Evolutionary conservation across 2,329 filamentous ascomycete species (phyloP).

Genomic region (Pezicula radicicola): DNA sequence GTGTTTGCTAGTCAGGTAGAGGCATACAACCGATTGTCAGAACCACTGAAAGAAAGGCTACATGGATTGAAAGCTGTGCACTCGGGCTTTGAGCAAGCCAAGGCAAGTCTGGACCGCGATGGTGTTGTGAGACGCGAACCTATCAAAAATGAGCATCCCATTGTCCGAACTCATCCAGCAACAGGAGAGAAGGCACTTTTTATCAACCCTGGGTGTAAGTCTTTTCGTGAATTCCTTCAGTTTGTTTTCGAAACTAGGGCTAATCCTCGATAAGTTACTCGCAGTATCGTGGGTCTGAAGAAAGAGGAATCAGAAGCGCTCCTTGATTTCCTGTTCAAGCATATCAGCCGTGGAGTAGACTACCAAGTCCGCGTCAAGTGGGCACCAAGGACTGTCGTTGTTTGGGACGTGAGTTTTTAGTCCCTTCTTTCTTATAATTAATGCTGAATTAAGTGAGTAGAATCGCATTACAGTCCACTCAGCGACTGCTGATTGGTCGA

Average conservation of each 20-base stretch:
- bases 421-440: no score
- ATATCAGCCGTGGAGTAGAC: conserved; percentile 69
- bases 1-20: conserved; percentile 77
- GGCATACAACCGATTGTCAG: conserved; percentile 78
- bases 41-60: conserved; percentile 73
- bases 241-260: not conserved
- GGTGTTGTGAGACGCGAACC: conserved; percentile 74
- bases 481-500: conserved; percentile 78
- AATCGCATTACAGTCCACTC: conserved; percentile 79
- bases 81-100: conserved; percentile 78
- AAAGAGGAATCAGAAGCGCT: conserved; percentile 81
- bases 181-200: conserved; percentile 84
- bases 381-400: conserved; percentile 73
- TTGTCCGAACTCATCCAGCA: conserved; percentile 76
- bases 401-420: conserved; percentile 59
- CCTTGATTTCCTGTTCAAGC: conserved; percentile 74
- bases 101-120: conserved; percentile 61
- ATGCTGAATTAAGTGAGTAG: no score
- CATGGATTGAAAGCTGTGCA: conserved; percentile 80
- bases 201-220: conserved; percentile 78
- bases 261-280: conserved; percentile 56
- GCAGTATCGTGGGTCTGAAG: conserved; percentile 77
- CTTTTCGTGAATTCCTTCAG: not conserved
- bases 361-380: conserved; percentile 75
- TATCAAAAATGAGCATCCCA: conserved; percentile 69